Percentiles rank a stretch among this genome's conserved stretches.
Conservation (phyloP, 2,329 filamentous ascomycete genomes). For the Karstenula rhodostoma region DNA sequence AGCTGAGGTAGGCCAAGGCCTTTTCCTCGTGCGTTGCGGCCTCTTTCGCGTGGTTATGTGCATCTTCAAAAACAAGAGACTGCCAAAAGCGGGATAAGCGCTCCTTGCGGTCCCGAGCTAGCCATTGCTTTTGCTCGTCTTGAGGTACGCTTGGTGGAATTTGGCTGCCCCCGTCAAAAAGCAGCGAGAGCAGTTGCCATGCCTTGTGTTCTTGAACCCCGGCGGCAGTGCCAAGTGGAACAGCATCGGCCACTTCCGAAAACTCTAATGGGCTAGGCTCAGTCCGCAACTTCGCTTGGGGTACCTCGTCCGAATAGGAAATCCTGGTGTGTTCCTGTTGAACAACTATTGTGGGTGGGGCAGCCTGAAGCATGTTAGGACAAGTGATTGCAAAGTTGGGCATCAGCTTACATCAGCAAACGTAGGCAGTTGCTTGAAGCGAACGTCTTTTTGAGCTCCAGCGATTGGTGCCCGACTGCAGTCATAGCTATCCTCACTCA, state of each 20-base stretch:
- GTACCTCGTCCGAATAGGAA: conserved; percentile 60
- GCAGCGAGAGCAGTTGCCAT: conserved; percentile 85
- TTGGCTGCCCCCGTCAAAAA: conserved; percentile 72
- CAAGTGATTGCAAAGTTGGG: background rate
- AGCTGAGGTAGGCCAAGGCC: conserved; percentile 80
- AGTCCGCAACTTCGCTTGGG: conserved; percentile 62
- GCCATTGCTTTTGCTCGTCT: conserved; percentile 53
- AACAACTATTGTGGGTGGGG: conserved; percentile 61
- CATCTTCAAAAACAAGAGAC: conserved; percentile 50
- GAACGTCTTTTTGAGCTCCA: conserved; percentile 70
- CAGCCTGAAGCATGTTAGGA: conserved; percentile 54
- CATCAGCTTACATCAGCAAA: conserved; percentile 48
- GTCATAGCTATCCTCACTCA: conserved; percentile 60
- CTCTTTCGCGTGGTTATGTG: conserved; percentile 60
- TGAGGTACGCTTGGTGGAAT: conserved; percentile 51
- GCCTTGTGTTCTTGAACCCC: conserved; percentile 72
- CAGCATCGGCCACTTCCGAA: conserved; percentile 57
- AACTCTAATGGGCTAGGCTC: conserved; percentile 61
- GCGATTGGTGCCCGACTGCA: conserved; percentile 66
- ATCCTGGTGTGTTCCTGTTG: conserved; percentile 64
- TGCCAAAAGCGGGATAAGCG: conserved; percentile 74
- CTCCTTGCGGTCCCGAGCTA: conserved; percentile 58
- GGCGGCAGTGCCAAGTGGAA: conserved; percentile 46
- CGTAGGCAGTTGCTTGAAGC: conserved; percentile 69
- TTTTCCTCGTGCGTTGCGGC: conserved; percentile 78